Evolutionary conservation across 2,329 filamentous ascomycete genomes (phyloP).

Genomic region (Didymella pinodella): DNA sequence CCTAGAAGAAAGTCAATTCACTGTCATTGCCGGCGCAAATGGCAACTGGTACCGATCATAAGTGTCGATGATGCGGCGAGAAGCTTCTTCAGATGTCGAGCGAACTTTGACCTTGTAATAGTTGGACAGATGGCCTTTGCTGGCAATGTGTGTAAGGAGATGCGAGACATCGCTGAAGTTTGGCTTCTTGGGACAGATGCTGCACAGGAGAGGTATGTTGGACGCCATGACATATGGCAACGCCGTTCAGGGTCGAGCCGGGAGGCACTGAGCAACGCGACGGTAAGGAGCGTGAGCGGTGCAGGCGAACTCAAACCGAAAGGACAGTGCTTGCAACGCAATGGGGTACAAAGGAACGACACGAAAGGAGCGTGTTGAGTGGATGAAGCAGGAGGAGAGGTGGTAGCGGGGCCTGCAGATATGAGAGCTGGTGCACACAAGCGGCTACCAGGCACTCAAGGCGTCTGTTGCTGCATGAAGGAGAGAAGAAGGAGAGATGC

Average conservation of each 20-base stretch:
- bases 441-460: conserved; percentile 36
- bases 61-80: conserved; percentile 67
- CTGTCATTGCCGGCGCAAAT: neutral
- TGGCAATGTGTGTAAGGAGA: conserved; percentile 88
- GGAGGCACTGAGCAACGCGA: neutral
- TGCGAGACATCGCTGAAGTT: conserved; percentile 91
- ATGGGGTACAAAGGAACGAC: conserved; percentile 33
- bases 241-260: conserved; percentile 9
- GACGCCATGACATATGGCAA: conserved; percentile 52
- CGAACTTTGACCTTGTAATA: conserved; percentile 82
- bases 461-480: conserved; percentile 21
- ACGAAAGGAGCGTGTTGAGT: conserved; percentile 49
- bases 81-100: conserved; percentile 70
- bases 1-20: neutral
- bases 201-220: conserved; percentile 76
- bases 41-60: conserved; percentile 65
- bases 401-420: conserved; percentile 36
- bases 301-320: conserved; percentile 30
- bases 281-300: conserved; percentile 39
- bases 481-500: conserved; percentile 16
- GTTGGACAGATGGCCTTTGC: conserved; percentile 88
- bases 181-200: conserved; percentile 80
- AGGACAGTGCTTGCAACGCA: conserved; percentile 41
- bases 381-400: conserved; percentile 46
- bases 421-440: conserved; percentile 31